A percentile compares a stretch with the other conserved stretches of the same genome.
These are phyloP conservation scores for Fusarium sp. DNA, from an alignment of 2,329 filamentous ascomycete genomes.

Conservation along the genomic window DNA sequence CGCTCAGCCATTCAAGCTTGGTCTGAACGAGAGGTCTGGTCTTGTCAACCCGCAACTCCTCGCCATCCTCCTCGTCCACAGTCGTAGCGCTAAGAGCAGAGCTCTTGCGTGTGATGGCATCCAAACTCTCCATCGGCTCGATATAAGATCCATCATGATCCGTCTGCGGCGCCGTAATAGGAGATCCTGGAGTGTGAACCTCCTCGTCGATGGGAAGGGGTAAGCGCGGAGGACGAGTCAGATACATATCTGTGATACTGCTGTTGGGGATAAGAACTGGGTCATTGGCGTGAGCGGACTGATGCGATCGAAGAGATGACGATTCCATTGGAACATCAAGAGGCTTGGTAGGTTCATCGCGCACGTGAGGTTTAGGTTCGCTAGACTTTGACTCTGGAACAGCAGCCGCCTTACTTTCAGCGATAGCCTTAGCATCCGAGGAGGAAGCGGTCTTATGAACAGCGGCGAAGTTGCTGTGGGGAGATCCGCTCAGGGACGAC, in stretches of 20 bases:
- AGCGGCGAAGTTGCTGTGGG: slow-evolving; percentile 55
- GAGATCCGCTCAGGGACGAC: slow-evolving; percentile 63
- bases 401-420: slow-evolving; percentile 24
- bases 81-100: slow-evolving; percentile 72
- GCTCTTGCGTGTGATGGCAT: slow-evolving; percentile 64
- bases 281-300: slow-evolving; percentile 54
- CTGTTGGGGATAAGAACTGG: slow-evolving; percentile 62
- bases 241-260: slow-evolving; percentile 74
- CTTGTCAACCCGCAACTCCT: slow-evolving; percentile 82
- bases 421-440: slow-evolving; percentile 29
- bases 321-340: slow-evolving; percentile 67
- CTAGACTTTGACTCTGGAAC: slow-evolving; percentile 17
- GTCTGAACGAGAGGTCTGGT: slow-evolving; percentile 85
- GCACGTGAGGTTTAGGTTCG: slow-evolving; percentile 34
- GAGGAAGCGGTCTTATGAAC: slow-evolving; percentile 45
- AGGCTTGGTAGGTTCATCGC: slow-evolving; percentile 64
- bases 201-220: slow-evolving; percentile 96
- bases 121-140: slow-evolving; percentile 64
- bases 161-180: slow-evolving; percentile 82
- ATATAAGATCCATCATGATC: slow-evolving; percentile 65
- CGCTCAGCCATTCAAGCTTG: slow-evolving; percentile 84
- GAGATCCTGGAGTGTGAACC: slow-evolving; percentile 87
- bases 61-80: slow-evolving; percentile 81
- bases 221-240: slow-evolving; percentile 83
- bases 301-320: slow-evolving; percentile 55